These are phyloP conservation scores for Clarireedia monteithiana DNA, from an alignment of 2,329 filamentous ascomycete species.

Conservation along the genomic window DNA sequence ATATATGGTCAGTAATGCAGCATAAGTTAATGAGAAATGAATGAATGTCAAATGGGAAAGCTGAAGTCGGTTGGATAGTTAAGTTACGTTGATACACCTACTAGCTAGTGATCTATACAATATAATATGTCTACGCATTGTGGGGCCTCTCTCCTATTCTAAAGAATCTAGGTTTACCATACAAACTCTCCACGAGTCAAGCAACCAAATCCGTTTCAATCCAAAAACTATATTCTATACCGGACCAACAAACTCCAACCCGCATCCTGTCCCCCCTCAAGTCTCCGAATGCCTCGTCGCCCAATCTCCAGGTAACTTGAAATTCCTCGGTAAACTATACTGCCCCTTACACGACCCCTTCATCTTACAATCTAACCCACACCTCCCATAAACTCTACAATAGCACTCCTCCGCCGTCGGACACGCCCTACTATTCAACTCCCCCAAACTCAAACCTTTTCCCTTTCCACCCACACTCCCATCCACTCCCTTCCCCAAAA, in stretches of 20 bases:
- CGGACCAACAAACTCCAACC: background rate
- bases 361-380: constrained; percentile 15
- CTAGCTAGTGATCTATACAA: too few species aligned
- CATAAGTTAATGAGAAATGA: too few species aligned
- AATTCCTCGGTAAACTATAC: constrained; percentile 16
- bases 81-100: too few species aligned
- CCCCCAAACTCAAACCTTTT: constrained; percentile 1
- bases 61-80: too few species aligned
- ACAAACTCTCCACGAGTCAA: too few species aligned
- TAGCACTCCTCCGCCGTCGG: constrained; percentile 20
- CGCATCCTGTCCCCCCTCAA: background rate
- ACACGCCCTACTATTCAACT: constrained; percentile 18
- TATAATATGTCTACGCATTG: too few species aligned
- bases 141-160: too few species aligned
- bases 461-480: constrained; percentile 5
- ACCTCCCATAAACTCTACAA: constrained; percentile 22
- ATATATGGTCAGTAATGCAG: too few species aligned
- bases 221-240: too few species aligned
- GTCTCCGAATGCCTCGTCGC: background rate
- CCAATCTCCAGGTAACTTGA: constrained; percentile 14
- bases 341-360: constrained; percentile 17
- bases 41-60: too few species aligned
- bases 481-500: constrained; percentile 25
- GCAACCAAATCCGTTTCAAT: too few species aligned
- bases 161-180: too few species aligned